Conservation (phyloP, 2,329 filamentous ascomycete genomes). For the Microdochium nivale region DNA sequence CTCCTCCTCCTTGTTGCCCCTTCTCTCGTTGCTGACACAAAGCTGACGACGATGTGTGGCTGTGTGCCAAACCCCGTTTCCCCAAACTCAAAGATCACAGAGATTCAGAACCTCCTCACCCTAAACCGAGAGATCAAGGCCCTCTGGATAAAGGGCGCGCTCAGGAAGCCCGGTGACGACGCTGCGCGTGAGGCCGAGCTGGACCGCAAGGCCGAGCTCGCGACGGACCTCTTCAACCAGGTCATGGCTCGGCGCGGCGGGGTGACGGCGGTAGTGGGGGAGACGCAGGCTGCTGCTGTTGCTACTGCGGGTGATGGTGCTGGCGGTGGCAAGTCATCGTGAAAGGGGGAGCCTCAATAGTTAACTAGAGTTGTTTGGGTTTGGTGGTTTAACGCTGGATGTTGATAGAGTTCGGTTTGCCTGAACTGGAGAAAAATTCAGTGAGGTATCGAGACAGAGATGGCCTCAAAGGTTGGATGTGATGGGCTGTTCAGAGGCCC, state of each 20-base stretch:
- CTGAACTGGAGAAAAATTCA: too few species aligned
- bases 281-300: conserved; percentile 1
- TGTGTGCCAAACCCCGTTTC: background rate
- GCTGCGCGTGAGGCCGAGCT: conserved; percentile 12
- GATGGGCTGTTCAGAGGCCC: too few species aligned
- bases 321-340: background rate
- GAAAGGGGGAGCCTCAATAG: too few species aligned
- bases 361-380: too few species aligned
- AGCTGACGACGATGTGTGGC: background rate
- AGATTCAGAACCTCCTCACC: conserved; percentile 33
- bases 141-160: conserved; percentile 39
- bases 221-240: conserved; percentile 23
- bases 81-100: too few species aligned
- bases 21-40: background rate
- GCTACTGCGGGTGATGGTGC: background rate
- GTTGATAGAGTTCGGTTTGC: too few species aligned
- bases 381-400: too few species aligned
- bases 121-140: conserved; percentile 40
- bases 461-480: too few species aligned
- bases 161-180: conserved; percentile 33
- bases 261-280: background rate
- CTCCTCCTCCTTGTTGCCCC: background rate
- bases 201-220: conserved; percentile 21
- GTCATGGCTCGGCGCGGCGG: conserved; percentile 15
- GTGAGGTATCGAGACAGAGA: too few species aligned